phyloP scores from a whole-genome alignment of 352 stramenopile species.

The Halophytophthora batemanensis region DNA sequence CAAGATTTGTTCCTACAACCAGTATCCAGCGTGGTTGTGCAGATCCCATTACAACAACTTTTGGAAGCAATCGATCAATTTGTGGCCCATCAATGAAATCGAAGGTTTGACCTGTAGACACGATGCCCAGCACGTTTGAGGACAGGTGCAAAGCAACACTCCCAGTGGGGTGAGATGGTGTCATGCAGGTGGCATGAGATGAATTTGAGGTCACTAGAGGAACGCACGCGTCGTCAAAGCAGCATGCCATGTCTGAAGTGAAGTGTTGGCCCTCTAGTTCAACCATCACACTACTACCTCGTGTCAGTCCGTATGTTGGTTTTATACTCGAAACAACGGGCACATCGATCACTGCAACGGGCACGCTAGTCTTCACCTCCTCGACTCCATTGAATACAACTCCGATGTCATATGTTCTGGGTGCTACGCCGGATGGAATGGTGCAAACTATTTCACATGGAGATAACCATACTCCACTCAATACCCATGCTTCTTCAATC shows the following conservation, averaged over 20 bases:
- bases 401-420: slow-evolving; percentile 22
- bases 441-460: slow-evolving; percentile 22
- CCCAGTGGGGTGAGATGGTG: slow-evolving; percentile 10
- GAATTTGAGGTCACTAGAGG: slow-evolving; percentile 13
- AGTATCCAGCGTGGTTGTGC: slow-evolving; percentile 13
- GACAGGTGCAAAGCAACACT: slow-evolving; percentile 14
- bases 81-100: slow-evolving; percentile 14
- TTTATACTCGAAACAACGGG: slow-evolving; percentile 20
- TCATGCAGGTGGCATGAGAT: slow-evolving; percentile 22
- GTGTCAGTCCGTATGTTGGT: slow-evolving; percentile 17
- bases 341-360: slow-evolving; percentile 19
- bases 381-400: slow-evolving; percentile 25
- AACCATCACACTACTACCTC: slow-evolving; percentile 28
- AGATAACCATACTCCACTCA: slow-evolving; percentile 27
- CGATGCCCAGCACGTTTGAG: slow-evolving; percentile 5
- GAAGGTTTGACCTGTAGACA: slow-evolving; percentile 20
- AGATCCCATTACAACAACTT: slow-evolving; percentile 27
- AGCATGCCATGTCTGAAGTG: slow-evolving; percentile 31
- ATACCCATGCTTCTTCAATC: background rate
- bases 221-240: slow-evolving; percentile 38
- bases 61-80: slow-evolving; percentile 18
- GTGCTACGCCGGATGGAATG: slow-evolving; percentile 2
- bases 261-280: slow-evolving; percentile 27
- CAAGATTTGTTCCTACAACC: slow-evolving; percentile 27
- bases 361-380: slow-evolving; percentile 6